Evolutionary conservation across 208 protist species (phyloP).

Genomic region (Spongospora subterranea): DNA sequence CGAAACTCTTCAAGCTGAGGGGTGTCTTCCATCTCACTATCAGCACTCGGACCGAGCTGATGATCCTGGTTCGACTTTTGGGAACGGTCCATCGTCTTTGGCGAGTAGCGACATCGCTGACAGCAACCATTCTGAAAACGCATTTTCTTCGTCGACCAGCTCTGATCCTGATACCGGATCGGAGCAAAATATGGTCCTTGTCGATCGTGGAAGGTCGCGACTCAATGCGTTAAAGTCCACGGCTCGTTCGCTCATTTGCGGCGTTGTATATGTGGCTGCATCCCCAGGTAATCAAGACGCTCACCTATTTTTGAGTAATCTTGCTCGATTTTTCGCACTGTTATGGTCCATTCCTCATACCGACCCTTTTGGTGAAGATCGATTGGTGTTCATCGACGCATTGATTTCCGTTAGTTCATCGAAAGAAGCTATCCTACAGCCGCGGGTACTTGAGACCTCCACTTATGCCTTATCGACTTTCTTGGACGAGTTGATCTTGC

Average conservation of each 20-base stretch:
- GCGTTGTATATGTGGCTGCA: not conserved
- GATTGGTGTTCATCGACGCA: not conserved
- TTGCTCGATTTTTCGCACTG: constrained; percentile 29
- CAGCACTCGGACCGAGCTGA: not conserved
- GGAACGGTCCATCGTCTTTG: no score
- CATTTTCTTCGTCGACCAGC: no score
- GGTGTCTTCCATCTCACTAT: no score
- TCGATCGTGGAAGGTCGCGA: not conserved
- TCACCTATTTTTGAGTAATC: not conserved
- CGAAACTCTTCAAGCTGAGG: no score
- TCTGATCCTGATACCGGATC: no score
- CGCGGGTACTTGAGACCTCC: no score
- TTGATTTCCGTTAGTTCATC: no score
- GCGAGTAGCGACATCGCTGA: no score
- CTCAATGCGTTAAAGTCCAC: constrained; percentile 2
- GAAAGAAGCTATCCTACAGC: no score
- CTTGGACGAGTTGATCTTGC: constrained; percentile 9
- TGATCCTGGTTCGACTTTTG: not conserved
- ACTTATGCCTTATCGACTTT: no score
- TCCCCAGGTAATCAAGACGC: not conserved
- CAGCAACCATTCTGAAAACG: no score
- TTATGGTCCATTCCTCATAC: not conserved
- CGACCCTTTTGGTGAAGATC: not conserved
- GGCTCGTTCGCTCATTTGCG: not conserved
- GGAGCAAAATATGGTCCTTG: constrained; percentile 34